Base-by-base conservation (phyloP, 352 stramenopile genomes). In the Phytopythium sindhum region DNA sequence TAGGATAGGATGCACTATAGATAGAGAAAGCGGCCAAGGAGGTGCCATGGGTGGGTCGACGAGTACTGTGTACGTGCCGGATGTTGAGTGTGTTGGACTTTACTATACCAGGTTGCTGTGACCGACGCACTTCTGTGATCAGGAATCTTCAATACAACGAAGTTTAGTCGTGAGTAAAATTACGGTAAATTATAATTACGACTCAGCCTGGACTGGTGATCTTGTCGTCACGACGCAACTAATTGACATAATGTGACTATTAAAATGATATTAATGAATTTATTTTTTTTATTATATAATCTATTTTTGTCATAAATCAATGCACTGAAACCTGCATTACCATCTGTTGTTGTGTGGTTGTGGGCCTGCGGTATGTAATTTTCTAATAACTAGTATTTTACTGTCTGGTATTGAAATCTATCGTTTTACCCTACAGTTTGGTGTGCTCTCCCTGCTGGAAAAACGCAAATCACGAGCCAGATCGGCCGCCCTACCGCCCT, bases 401-500 rank as follows among this genome's bases (percentile, higher is more conserved):
- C 21, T 21, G 42, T 50, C 42, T 21, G 17, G 42, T 15, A 26
- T 26, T 6, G 6, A 50, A 19, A 21, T 8, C 6, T 23, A n/a
- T 11, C 21, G 42, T 23, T 24, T 3, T n/a, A 50, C 42, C 19
- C 15, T 24, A 23, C 42, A 21, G 42, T 50, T 26, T 47, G 41
- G 41, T 3, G 42, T 23, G 42, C 42, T 50, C 42, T 24, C n/a
- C 42, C 42, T 11, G 42, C 42, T 50, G 42, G 42, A 24, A 50
- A 50, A n/a, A n/a, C 42, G 42, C 42, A 50, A 28, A 24, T 24
- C 42, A 50, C 42, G 42, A 50, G 42, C 42, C 42, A 50, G 42
- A 24, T 11, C 42, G 42, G 21, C 17, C 42, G 42, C 5, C 42
- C 42, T 6, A 7, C 15, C 9, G 19, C 42, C 42, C 21, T n/a